Conservation (phyloP, 2,329 filamentous ascomycete species). For the Botrytis galanthina region DNA sequence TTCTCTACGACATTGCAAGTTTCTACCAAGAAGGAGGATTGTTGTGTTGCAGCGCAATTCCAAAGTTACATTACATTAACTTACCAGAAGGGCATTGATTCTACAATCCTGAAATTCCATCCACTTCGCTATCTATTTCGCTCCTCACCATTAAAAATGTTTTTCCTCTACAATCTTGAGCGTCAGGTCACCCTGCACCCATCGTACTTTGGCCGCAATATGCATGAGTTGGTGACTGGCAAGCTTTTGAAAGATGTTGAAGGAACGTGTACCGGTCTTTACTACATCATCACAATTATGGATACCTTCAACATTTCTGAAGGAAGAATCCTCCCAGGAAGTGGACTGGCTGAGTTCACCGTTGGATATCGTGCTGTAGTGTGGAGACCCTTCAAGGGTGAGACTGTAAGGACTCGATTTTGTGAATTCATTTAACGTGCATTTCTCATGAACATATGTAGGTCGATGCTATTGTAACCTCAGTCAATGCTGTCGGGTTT, state of each 20-base stretch:
- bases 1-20: neutral
- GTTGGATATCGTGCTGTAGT: slow-evolving; percentile 94
- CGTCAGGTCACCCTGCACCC: slow-evolving; percentile 93
- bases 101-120: slow-evolving; percentile 4
- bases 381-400: slow-evolving; percentile 96
- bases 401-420: slow-evolving; percentile 67
- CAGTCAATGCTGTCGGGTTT: slow-evolving; percentile 88
- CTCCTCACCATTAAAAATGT: slow-evolving; percentile 59
- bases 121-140: neutral
- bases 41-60: neutral
- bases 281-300: slow-evolving; percentile 98
- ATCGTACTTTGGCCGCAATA: slow-evolving; percentile 93
- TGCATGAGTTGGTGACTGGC: slow-evolving; percentile 85
- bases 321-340: slow-evolving; percentile 86
- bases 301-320: slow-evolving; percentile 94
- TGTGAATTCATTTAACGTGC: neutral
- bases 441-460: slow-evolving; percentile 43
- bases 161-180: slow-evolving; percentile 97
- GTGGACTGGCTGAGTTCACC: slow-evolving; percentile 89
- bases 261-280: slow-evolving; percentile 90
- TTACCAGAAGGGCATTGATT: neutral
- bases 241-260: slow-evolving; percentile 92
- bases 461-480: slow-evolving; percentile 92
- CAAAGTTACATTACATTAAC: neutral
- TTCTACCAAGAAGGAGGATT: slow-evolving; percentile 1